A percentile compares a stretch with the other conserved stretches of the same genome.
Evolutionary conservation across 148 eudicot species (phyloP).

Genomic region (Gaultheria prostrata): DNA sequence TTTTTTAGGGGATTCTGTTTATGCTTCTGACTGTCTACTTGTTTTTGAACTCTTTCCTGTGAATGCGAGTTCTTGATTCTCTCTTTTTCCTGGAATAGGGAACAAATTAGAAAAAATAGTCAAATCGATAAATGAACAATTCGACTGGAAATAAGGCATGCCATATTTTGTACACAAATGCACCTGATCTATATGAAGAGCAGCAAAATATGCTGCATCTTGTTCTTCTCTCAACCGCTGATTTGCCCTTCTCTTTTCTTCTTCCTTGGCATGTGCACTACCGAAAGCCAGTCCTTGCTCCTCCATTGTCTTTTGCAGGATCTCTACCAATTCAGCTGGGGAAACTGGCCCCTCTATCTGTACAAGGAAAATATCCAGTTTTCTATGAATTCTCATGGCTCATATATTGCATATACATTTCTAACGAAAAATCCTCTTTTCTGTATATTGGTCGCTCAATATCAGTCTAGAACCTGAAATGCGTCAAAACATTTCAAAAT

Average conservation of each 20-base stretch:
- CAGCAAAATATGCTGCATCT: constrained; percentile 78
- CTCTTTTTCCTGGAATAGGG: constrained; percentile 54
- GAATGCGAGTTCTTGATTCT: constrained; percentile 29
- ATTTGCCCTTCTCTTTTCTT: constrained; percentile 55
- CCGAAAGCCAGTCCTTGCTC: constrained; percentile 78
- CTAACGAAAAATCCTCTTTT: neutral
- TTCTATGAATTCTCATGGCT: neutral
- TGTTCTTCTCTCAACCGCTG: constrained; percentile 74
- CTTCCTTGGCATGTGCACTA: constrained; percentile 45
- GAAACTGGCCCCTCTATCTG: constrained; percentile 93
- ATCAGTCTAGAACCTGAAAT: neutral
- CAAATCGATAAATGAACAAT: neutral
- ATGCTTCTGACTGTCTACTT: constrained; percentile 28
- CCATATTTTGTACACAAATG: constrained; percentile 10
- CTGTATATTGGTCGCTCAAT: neutral
- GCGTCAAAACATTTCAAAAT: neutral
- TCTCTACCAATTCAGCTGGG: constrained; percentile 74
- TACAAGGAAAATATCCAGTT: neutral
- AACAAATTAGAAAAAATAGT: neutral
- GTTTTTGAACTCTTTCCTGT: constrained; percentile 32
- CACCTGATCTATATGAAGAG: constrained; percentile 85
- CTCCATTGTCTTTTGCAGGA: constrained; percentile 71
- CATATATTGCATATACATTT: neutral
- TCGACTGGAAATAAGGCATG: neutral
- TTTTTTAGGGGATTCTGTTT: constrained; percentile 21